Evolutionary conservation across 2,329 filamentous ascomycete genomes (phyloP).

Genomic region (Colletotrichum sp.): DNA sequence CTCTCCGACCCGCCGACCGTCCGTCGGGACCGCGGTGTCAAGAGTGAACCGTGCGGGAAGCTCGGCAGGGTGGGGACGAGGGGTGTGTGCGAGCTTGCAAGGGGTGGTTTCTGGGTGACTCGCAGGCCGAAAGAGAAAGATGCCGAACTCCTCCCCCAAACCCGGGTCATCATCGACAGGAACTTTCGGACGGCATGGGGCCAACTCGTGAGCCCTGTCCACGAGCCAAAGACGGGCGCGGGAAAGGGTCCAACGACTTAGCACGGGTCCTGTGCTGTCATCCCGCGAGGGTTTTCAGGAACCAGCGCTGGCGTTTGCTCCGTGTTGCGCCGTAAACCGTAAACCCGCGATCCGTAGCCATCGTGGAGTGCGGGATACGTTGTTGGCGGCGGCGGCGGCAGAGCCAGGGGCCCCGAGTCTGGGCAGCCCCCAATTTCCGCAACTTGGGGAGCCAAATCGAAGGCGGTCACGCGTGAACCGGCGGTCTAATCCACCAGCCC

Average conservation of each 20-base stretch:
- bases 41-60: conserved; percentile 8
- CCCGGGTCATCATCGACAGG: not conserved
- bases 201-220: not conserved
- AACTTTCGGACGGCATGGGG: conserved; percentile 14
- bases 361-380: not conserved
- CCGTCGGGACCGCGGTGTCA: conserved; percentile 2
- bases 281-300: not conserved
- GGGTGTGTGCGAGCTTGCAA: not conserved
- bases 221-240: not conserved
- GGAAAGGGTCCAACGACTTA: not conserved
- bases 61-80: not conserved
- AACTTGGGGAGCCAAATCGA: not conserved
- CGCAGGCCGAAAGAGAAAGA: not conserved
- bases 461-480: conserved; percentile 8
- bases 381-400: not conserved
- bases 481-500: conserved; percentile 11
- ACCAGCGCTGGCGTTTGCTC: not conserved
- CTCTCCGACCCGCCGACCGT: not conserved
- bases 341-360: not conserved
- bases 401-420: not conserved
- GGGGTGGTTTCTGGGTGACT: not conserved
- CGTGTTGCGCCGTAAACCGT: not conserved
- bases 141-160: conserved; percentile 9
- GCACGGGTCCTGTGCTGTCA: not conserved
- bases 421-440: conserved; percentile 7